Base-by-base conservation (phyloP, 75 land plant species). In the Adiantum capillusveneris region DNA sequence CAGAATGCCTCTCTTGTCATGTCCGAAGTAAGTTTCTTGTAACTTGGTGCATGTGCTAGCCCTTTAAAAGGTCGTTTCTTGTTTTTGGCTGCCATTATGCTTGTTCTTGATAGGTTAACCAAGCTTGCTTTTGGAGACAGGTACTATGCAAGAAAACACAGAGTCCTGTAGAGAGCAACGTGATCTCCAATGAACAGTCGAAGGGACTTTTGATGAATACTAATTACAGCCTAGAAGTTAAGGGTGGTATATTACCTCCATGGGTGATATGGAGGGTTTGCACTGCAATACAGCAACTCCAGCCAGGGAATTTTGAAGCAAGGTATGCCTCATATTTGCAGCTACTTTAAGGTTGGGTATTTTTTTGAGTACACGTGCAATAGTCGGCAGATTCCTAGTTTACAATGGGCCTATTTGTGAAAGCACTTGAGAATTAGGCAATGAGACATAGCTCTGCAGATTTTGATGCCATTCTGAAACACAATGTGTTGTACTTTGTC, bases 221-320 rank as follows among this genome's bases (percentile, higher is more conserved):
- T 22, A 66, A 66, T 24, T 82, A 79, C 57, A 65, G 81, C 41
- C 57, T 92, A 65, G 98, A 92, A 58, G 59, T 92, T 14, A 88
- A 75, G 52, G 94, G 75, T 56, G 36, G 53, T 6, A 57, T 69
- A 62, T 53, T 92, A 45, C 89, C 98, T 27, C 98, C 98, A 17
- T 92, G 98, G 98, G 67, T 83, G 49, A 56, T 85, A 26, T 64
- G 57, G 42, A 53, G 74, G 44, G 18, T 88, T 7, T 92, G 95
- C 75, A 66, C 65, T 21, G 72, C 76, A 25, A 64, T 88, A 64
- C 63, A 65, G 1, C 50, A 69, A 31, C 60, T 68, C 44, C 80
- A 76, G 44, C 37, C 21, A 7, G 61, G 55, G 28, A 69, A 65
- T 56, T 92, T 85, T 75, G 84, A 89, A 29, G 79, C 79, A 14